These are phyloP conservation scores for Leptodontidium sp. DNA, from an alignment of 2,329 filamentous ascomycete species.

Conservation along the genomic window DNA sequence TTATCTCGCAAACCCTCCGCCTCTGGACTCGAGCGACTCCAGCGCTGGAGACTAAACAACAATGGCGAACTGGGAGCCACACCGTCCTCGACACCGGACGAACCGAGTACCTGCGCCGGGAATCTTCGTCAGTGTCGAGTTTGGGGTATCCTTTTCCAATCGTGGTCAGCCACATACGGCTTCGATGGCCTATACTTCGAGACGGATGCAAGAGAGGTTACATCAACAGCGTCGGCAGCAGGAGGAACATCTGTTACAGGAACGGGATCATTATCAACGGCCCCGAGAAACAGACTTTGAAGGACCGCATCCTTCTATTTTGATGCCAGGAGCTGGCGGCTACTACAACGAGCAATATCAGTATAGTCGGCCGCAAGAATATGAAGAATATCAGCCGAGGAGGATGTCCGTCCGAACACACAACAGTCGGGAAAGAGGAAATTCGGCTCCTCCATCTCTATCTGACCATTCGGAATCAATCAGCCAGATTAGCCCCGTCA, in stretches of 20 bases:
- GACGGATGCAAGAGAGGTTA: slow-evolving; percentile 40
- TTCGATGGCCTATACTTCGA: slow-evolving; percentile 40
- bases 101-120: slow-evolving; percentile 40
- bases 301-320: slow-evolving; percentile 19
- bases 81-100: slow-evolving; percentile 28
- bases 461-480: slow-evolving; percentile 32
- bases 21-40: slow-evolving; percentile 5
- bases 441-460: slow-evolving; percentile 42
- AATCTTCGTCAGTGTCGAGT: slow-evolving; percentile 43
- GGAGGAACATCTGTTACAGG: slow-evolving; percentile 30
- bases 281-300: slow-evolving; percentile 14
- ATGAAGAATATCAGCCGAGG: slow-evolving; percentile 22
- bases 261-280: slow-evolving; percentile 15
- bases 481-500: slow-evolving; percentile 35
- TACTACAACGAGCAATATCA: slow-evolving; percentile 20
- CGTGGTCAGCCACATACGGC: slow-evolving; percentile 38
- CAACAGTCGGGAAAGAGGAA: slow-evolving; percentile 37
- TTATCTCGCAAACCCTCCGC: neutral
- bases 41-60: slow-evolving; percentile 20
- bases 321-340: slow-evolving; percentile 21
- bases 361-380: slow-evolving; percentile 10
- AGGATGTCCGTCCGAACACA: slow-evolving; percentile 31
- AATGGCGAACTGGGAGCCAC: slow-evolving; percentile 35
- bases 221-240: slow-evolving; percentile 32
- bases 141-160: slow-evolving; percentile 42